phyloP scores from a whole-genome alignment of 2,329 filamentous ascomycete species.

The Pleoardoris graminearum region DNA sequence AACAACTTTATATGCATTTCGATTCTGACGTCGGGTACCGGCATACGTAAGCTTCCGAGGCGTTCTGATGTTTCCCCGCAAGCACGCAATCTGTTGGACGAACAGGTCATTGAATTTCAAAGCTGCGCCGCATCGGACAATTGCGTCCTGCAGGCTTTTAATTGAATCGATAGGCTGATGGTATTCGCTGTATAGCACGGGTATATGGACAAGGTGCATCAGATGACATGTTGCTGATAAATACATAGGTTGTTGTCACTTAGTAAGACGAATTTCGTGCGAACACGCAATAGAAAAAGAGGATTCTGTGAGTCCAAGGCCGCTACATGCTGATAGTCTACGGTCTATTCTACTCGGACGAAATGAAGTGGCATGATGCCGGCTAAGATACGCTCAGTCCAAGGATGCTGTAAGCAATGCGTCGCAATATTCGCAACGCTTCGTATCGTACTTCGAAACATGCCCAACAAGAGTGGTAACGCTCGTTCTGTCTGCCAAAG shows the following conservation, averaged over 20 bases:
- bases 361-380: too few species aligned
- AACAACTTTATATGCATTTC: too few species aligned
- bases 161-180: slow-evolving; percentile 2
- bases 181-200: neutral
- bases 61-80: slow-evolving; percentile 33
- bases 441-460: slow-evolving; percentile 17
- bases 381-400: too few species aligned
- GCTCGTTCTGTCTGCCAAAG: slow-evolving; percentile 67
- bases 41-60: slow-evolving; percentile 28
- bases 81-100: slow-evolving; percentile 33
- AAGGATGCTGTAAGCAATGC: too few species aligned
- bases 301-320: too few species aligned
- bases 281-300: neutral
- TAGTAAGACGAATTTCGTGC: neutral
- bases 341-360: neutral
- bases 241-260: neutral
- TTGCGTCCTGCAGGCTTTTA: neutral
- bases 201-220: neutral
- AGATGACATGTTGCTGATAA: neutral
- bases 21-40: slow-evolving; percentile 12
- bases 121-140: slow-evolving; percentile 8
- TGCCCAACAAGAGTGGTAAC: slow-evolving; percentile 63
- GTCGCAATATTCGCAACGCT: neutral
- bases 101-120: slow-evolving; percentile 20
- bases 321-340: neutral